Evolutionary conservation across 352 stramenopile genomes (phyloP).

Genomic region (Pythium phragmitis): DNA sequence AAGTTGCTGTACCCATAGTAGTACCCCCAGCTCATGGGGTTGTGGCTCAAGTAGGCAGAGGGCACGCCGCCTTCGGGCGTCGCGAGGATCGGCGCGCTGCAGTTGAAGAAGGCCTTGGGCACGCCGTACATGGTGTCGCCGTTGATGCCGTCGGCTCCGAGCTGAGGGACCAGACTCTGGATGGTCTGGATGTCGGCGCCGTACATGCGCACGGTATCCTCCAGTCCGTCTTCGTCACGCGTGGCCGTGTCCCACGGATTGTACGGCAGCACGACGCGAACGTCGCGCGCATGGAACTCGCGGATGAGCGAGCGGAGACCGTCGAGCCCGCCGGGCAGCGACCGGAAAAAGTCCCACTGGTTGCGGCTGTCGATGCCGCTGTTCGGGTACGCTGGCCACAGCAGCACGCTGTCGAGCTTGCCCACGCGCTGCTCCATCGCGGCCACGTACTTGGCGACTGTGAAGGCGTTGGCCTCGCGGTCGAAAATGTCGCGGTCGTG

Average conservation of each 20-base stretch:
- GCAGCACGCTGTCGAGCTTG: slow-evolving; percentile 73
- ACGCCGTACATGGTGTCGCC: slow-evolving; percentile 89
- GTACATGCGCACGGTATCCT: slow-evolving; percentile 70
- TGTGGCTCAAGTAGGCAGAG: slow-evolving; percentile 56
- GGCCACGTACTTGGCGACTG: slow-evolving; percentile 66
- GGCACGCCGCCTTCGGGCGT: slow-evolving; percentile 68
- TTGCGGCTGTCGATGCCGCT: slow-evolving; percentile 83
- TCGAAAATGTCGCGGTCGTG: slow-evolving; percentile 78
- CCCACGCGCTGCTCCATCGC: slow-evolving; percentile 54
- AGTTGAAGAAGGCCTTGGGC: slow-evolving; percentile 80
- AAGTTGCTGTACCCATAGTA: slow-evolving; percentile 67
- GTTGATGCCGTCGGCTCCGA: slow-evolving; percentile 79
- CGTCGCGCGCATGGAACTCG: slow-evolving; percentile 55
- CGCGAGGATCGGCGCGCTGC: slow-evolving; percentile 49
- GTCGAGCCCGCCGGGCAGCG: slow-evolving; percentile 53
- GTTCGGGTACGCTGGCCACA: slow-evolving; percentile 84
- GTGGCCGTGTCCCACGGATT: slow-evolving; percentile 85
- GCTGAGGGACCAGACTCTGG: slow-evolving; percentile 33
- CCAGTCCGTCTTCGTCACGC: slow-evolving; percentile 45
- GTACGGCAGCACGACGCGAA: slow-evolving; percentile 80
- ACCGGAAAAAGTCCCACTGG: slow-evolving; percentile 69
- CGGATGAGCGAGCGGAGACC: slow-evolving; percentile 45
- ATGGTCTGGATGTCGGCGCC: slow-evolving; percentile 63
- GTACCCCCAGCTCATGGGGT: slow-evolving; percentile 84
- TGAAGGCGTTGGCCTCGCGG: slow-evolving; percentile 56